phyloP scores from a whole-genome alignment of 306 rosid genomes.

The Notholithocarpus densiflorus region DNA sequence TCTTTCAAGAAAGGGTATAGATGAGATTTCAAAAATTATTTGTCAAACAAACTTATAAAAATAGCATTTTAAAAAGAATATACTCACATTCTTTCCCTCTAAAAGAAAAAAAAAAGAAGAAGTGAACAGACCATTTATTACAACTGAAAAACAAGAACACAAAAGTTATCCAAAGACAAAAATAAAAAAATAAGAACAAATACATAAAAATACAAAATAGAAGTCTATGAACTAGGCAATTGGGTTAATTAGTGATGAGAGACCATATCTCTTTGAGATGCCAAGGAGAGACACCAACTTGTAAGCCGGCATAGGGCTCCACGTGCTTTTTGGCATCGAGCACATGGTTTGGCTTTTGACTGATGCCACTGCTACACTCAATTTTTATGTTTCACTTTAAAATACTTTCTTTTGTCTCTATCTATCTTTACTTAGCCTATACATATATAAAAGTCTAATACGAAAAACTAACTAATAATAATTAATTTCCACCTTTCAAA shows the following conservation, averaged over 20 bases:
- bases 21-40: background rate
- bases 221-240: slow-evolving; percentile 25
- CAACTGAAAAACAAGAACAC: too few relatives aligned
- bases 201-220: slow-evolving; percentile 12
- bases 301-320: slow-evolving; percentile 44
- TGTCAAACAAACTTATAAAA: background rate
- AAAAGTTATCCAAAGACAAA: too few relatives aligned
- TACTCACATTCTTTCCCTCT: too few relatives aligned
- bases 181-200: slow-evolving; percentile 6
- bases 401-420: too few relatives aligned
- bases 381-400: background rate
- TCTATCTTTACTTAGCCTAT: too few relatives aligned
- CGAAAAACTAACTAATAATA: too few relatives aligned
- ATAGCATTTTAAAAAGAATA: background rate
- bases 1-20: background rate
- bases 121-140: too few relatives aligned
- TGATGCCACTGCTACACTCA: slow-evolving; percentile 1
- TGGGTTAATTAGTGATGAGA: slow-evolving; percentile 7
- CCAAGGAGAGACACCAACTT: slow-evolving; percentile 25
- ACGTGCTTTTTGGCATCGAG: slow-evolving; percentile 41
- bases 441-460: too few relatives aligned
- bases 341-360: slow-evolving; percentile 43
- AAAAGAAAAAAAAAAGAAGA: too few relatives aligned
- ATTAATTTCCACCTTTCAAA: too few relatives aligned
- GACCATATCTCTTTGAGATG: slow-evolving; percentile 17